Base-by-base conservation (phyloP, 495 filamentous ascomycete genomes). In the Ramalina intermedia region DNA sequence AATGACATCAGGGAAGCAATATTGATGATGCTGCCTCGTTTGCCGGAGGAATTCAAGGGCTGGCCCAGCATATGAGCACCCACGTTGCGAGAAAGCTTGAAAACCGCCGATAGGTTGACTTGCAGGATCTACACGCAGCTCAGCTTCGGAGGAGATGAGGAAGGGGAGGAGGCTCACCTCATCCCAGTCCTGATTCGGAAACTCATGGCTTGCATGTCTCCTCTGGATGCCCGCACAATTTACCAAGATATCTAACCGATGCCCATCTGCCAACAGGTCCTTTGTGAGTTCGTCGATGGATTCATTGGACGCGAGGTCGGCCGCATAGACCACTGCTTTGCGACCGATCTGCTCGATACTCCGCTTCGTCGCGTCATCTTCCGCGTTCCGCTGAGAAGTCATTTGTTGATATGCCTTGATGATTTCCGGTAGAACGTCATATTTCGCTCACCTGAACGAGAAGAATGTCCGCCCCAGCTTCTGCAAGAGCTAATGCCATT, bases 181-280 rank as follows among this genome's bases (percentile, higher is more conserved):
- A 56, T 84, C 76, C 76, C 87, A 96, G 67, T 94, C 87, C 41
- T 71, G 67, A 53, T 84, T 77, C 0, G 88, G 89, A 64, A 95
- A 96, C 51, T 72, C 48, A 43, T 87, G 76, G 42, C 80, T 75
- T 0, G 88, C 76, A 58, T 94, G 84, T 11, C 89, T 73, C 26
- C 80, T 71, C 59, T 94, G 84, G 63, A 94, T 88, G 16, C 87
- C 87, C 11, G 84, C 88, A 63, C 82, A 87, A 67, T 88, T 94
- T 47, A 94, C 66, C 3, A 94, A 73, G 58, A 94, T 87, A 53
- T 61, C 56, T 59, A 83, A 71, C 61, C 73, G 54, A 66, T 76
- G 64, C 33, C 69, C 76, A 56, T 80, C 76, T 26, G 68, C 63
- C 8, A 82, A 65, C 36, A 93, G 63, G 5, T 62, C 56, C 12